Evolutionary conservation across 441 rosid species (phyloP), one percentile per base, ranked within the genome.

Genomic region (Adansonia rubrostipa): DNA sequence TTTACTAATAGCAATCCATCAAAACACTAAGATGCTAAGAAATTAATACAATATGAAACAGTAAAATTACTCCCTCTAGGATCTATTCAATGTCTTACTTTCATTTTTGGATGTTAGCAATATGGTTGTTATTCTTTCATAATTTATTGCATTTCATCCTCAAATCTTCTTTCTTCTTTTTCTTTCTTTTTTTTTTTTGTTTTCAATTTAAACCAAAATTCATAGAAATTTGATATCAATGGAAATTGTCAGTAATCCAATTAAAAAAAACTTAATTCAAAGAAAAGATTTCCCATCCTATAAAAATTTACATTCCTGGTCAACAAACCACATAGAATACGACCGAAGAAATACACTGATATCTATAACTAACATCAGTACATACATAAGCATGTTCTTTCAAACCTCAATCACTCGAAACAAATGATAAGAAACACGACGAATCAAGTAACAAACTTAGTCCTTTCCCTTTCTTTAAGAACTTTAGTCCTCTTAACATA

Each of bases 331-430:
- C 61, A 56, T 56, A 56, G 22, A 56, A 56, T 56, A 56, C 6
- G 61, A 56, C 61, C 40, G 40, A 36, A 56, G 61, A 56, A 60
- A 33, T 60, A 9, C 63, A 58, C 63, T 19, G 63, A 20, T 9
- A 9, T 58, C 22, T 33, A 0, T 58, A 58, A 9, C 28, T 22
- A 60, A 20, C 36, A 60, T 11, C 67, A 5, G 6, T 63, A 13
- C 9, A 40, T 28, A 28, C 67, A 63, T 14, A 33, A 63, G 67
- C 45, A 2, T 5, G 67, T 33, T 63, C 17, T 63, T 5, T 63
- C 67, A 63, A 63, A 33, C 67, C 44, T 28, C 67, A 63, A 63
- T 63, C 17, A 5, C 67, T 63, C 14, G 67, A 63, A 62, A 13
- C 3, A 60, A 63, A 63, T 33, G 13, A 67, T 17, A 10, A 6